These are phyloP conservation scores for Verticillium nubilum DNA, from an alignment of 2,329 filamentous ascomycete species.

Conservation along the genomic window DNA sequence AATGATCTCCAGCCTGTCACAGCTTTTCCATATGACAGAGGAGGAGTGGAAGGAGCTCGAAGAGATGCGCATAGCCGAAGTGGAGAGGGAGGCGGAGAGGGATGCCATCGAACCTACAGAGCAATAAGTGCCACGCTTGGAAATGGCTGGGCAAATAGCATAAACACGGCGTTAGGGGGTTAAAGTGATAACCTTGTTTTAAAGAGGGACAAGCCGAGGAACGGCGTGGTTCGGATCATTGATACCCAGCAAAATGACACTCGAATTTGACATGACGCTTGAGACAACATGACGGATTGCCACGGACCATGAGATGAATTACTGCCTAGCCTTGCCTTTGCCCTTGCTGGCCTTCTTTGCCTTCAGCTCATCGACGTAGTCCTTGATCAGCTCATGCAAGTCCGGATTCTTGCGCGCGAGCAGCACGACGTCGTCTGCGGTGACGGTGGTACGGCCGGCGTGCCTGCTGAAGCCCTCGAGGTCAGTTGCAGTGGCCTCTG, in stretches of 20 bases:
- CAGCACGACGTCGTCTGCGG: slow-evolving; percentile 81
- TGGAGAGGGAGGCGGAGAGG: not conserved
- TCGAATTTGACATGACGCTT: not conserved
- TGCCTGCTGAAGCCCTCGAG: slow-evolving; percentile 61
- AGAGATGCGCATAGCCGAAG: slow-evolving; percentile 13
- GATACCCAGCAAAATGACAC: not conserved
- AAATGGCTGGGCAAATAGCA: not conserved
- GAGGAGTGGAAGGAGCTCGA: slow-evolving; percentile 36
- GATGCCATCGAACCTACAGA: not conserved
- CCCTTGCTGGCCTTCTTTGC: slow-evolving; percentile 27
- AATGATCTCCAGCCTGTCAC: slow-evolving; percentile 28
- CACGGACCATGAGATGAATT: not conserved
- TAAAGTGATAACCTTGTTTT: not conserved
- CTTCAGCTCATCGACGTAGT: slow-evolving; percentile 58
- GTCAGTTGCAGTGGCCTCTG: slow-evolving; percentile 52
- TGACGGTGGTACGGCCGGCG: slow-evolving; percentile 74
- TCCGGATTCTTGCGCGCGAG: slow-evolving; percentile 84
- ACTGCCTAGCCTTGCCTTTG: slow-evolving; percentile 6
- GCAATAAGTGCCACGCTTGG: not conserved
- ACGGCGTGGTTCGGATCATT: not conserved
- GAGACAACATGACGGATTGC: not conserved
- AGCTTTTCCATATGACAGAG: slow-evolving; percentile 34
- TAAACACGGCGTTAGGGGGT: not conserved
- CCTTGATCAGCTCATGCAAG: slow-evolving; percentile 68
- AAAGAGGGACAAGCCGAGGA: not conserved